These are phyloP conservation scores for Suillus ampliporus DNA, from an alignment of 768 basidiomycete species.

Conservation along the genomic window DNA sequence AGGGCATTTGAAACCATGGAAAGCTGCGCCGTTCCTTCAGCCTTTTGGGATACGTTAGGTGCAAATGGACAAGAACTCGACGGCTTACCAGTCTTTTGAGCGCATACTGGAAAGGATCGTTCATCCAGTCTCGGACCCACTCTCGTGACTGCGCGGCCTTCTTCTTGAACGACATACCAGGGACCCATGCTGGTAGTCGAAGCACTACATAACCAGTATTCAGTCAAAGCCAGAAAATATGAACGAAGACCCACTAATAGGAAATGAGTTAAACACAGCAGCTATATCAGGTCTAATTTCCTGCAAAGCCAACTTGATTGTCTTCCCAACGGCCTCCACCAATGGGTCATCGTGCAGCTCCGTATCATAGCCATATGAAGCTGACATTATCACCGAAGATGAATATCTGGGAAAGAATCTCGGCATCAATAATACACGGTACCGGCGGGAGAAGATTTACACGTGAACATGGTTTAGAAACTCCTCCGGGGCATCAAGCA, in stretches of 20 bases:
- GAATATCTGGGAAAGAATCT: conserved; percentile 25
- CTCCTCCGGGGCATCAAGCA: conserved; percentile 34
- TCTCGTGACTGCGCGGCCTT: conserved; percentile 25
- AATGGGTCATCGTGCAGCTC: conserved; percentile 32
- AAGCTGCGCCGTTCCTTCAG: conserved; percentile 17
- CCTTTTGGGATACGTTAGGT: conserved; percentile 15
- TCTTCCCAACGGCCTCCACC: conserved; percentile 31
- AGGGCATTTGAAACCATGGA: conserved; percentile 25
- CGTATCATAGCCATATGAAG: conserved; percentile 40
- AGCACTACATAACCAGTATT: conserved; percentile 24
- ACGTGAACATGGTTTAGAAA: conserved; percentile 5
- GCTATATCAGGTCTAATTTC: conserved; percentile 30
- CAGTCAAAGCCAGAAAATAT: conserved; percentile 6
- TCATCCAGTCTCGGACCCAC: conserved; percentile 25
- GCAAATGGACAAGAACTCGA: background rate
- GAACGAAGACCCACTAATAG: conserved; percentile 9
- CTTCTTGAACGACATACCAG: conserved; percentile 35
- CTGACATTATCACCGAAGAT: conserved; percentile 35
- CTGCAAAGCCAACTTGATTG: conserved; percentile 27
- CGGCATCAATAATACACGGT: background rate
- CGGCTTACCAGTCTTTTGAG: conserved; percentile 20
- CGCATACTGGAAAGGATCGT: conserved; percentile 24
- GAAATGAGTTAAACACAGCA: conserved; percentile 22
- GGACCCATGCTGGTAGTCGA: conserved; percentile 32
- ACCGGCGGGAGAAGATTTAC: background rate